Evolutionary conservation across 2,329 filamentous ascomycete species (phyloP).

Genomic region (Venturia carpophila): DNA sequence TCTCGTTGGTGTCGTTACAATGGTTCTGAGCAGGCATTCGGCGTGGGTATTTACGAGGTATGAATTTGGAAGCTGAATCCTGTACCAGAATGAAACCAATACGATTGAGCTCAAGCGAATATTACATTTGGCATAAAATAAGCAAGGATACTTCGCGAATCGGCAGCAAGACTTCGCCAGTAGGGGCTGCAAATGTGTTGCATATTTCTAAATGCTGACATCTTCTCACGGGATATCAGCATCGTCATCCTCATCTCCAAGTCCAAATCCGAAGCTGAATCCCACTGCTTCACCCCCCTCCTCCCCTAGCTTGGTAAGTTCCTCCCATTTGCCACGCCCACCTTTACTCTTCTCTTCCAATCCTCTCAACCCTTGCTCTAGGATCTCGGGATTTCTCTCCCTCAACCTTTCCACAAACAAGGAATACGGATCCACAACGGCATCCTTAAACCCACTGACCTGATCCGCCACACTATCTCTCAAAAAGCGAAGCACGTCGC

Average conservation of each 20-base stretch:
- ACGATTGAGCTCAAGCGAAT: background rate
- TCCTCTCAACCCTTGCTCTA: conserved; percentile 54
- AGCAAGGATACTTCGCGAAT: background rate
- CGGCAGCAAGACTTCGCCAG: background rate
- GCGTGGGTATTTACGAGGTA: background rate
- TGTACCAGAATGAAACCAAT: background rate
- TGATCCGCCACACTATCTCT: conserved; percentile 68
- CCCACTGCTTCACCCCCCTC: conserved; percentile 36
- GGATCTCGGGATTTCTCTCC: conserved; percentile 55
- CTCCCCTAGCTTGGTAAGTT: conserved; percentile 52
- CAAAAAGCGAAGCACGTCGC: conserved; percentile 71
- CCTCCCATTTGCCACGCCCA: conserved; percentile 67
- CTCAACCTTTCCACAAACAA: conserved; percentile 65
- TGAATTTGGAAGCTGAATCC: background rate
- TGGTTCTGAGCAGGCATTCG: background rate
- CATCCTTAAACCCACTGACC: conserved; percentile 73
- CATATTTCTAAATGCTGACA: no score
- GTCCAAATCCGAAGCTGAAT: conserved; percentile 57
- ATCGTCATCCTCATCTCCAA: conserved; percentile 47
- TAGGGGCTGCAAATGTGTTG: background rate
- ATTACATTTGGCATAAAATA: background rate
- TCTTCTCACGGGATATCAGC: conserved; percentile 1
- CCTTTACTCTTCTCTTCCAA: conserved; percentile 51
- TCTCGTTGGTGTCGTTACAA: no score
- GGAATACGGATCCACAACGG: conserved; percentile 63